Base-by-base conservation (phyloP, 2,329 filamentous ascomycete genomes). In the Ophiostoma triangulosporum region DNA sequence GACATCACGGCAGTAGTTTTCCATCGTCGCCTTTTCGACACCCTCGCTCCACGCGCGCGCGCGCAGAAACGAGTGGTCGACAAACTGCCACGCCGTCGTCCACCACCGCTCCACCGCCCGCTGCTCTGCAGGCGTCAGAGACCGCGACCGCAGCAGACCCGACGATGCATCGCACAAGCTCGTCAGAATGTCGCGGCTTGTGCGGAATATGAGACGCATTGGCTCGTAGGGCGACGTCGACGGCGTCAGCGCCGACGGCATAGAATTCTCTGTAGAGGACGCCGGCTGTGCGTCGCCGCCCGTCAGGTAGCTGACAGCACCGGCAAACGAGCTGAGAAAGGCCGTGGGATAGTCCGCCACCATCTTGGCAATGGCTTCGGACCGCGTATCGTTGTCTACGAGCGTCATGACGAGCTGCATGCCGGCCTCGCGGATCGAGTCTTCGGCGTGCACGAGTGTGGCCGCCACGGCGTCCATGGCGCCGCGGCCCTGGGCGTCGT, bases 1-100 rank as follows among this genome's bases (percentile, higher is more conserved):
- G 14, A 87, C 86, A 64, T 95, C 88, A 59, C 93, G 83, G 64
- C 90, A 96, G 62, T 97, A 96, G 54, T 95, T 83, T 62, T 89
- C 84, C 87, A 98, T 90, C 52, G 80, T 73, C 20, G 73, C 69
- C 64, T 88, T 93, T 50, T 91, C 83, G 2, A 58, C 56, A 4
- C 77, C 77, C 14, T 79, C 72, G 58, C 88, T 88, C 93, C 93
- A 98, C 11, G 72, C 71, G 64, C 95, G 89, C 3, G 90, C 94
- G 56, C 84, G 81, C 40, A 81, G 74, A 62, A 96, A 96, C 15
- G 91, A 86, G 54, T 84, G 83, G 40, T 83, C 84, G 43, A 97
- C 74, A 46, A 82, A 83, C 54, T 78, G 76, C 94, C 94, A 98
- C 60, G 90, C 78, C 54, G 80, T 78, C 56, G 81, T 77, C 94